These are phyloP conservation scores for Anisodus tanguticus DNA, from an alignment of 257 asterid genomes.

Conservation along the genomic window DNA sequence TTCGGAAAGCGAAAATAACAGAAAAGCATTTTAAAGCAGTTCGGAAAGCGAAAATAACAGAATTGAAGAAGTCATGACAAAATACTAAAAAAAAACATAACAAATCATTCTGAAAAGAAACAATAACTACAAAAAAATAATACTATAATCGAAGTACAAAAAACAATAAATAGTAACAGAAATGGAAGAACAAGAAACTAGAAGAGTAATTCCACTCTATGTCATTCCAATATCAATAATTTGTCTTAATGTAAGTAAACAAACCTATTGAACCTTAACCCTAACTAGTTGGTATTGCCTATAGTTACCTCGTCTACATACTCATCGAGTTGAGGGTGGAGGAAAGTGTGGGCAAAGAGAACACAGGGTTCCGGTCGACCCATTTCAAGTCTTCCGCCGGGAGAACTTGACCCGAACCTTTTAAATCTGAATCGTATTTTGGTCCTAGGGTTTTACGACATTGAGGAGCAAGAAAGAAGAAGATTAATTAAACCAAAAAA, in stretches of 20 bases:
- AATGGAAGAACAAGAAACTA: no score
- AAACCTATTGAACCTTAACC: no score
- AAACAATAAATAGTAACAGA: no score
- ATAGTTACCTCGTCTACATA: slow-evolving; percentile 86
- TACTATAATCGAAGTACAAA: no score
- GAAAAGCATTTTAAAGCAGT: no score
- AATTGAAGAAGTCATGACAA: no score
- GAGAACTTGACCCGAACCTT: not conserved
- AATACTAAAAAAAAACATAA: no score
- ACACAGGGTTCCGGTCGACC: slow-evolving; percentile 93
- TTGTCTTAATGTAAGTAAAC: not conserved
- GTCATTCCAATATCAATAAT: not conserved
- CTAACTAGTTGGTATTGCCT: not conserved
- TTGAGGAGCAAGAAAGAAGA: slow-evolving; percentile 4
- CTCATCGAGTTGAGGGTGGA: slow-evolving; percentile 73
- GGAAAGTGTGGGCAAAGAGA: slow-evolving; percentile 86
- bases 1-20: no score
- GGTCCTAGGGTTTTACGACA: slow-evolving; percentile 23
- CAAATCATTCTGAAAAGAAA: no score
- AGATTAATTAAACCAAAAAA: not conserved
- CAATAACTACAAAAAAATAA: no score
- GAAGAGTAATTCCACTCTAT: not conserved
- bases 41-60: no score
- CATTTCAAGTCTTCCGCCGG: slow-evolving; percentile 39
- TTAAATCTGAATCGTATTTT: slow-evolving; percentile 24